Conservation (phyloP, 257 asterid genomes). For the Anisodus acutangulus region DNA sequence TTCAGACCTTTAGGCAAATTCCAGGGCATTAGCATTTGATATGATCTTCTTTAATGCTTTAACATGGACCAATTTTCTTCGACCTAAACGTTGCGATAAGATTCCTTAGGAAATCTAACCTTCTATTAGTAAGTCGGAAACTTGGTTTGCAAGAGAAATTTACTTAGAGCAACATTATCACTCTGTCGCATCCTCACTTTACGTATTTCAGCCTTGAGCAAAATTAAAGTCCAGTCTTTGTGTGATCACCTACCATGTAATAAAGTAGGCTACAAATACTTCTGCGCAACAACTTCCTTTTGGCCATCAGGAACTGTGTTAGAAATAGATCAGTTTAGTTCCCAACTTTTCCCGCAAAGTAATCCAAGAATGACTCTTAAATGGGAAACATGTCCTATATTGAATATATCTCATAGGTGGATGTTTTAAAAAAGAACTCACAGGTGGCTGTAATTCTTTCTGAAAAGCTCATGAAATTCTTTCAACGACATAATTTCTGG, state of each 20-base stretch:
- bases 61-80: not conserved
- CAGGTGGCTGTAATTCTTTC: not conserved
- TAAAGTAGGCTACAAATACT: conserved; percentile 13
- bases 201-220: not conserved
- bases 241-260: not conserved
- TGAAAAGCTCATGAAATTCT: not conserved
- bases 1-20: not conserved
- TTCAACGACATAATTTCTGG: not conserved
- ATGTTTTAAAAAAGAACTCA: not conserved
- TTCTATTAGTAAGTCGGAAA: not conserved
- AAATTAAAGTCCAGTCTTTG: not conserved
- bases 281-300: not conserved
- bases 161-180: not conserved
- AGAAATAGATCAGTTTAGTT: not conserved
- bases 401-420: not conserved
- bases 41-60: not conserved
- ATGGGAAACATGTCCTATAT: not conserved
- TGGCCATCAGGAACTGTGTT: conserved; percentile 6
- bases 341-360: not conserved
- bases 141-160: not conserved
- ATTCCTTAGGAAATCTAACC: not conserved
- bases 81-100: not conserved
- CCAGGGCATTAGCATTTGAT: conserved; percentile 9
- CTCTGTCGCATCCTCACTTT: not conserved
- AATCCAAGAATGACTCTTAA: not conserved